Evolutionary conservation across 2,329 filamentous ascomycete species (phyloP).

Genomic region (Botrytis byssoidea): DNA sequence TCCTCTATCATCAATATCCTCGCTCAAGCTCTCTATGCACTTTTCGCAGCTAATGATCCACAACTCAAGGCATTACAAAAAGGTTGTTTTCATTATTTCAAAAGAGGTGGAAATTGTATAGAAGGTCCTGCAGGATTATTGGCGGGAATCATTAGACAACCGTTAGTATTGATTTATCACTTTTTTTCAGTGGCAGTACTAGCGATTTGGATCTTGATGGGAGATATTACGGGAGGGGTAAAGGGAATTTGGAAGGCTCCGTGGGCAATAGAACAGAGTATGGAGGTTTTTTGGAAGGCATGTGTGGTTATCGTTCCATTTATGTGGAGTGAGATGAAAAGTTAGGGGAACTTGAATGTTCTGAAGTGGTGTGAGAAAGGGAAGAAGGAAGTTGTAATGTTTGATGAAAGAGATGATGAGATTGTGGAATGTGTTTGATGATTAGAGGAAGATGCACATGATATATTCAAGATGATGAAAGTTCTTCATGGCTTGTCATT

Average conservation of each 20-base stretch:
- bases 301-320: slow-evolving; percentile 81
- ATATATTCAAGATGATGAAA: neutral
- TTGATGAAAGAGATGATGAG: neutral
- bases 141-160: slow-evolving; percentile 75
- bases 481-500: neutral
- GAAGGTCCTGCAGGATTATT: slow-evolving; percentile 80
- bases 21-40: slow-evolving; percentile 86
- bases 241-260: slow-evolving; percentile 58
- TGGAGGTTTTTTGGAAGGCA: slow-evolving; percentile 76
- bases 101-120: slow-evolving; percentile 66
- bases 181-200: slow-evolving; percentile 94
- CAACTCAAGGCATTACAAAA: slow-evolving; percentile 78
- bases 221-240: slow-evolving; percentile 49
- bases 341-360: slow-evolving; percentile 21
- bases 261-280: slow-evolving; percentile 60
- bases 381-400: neutral
- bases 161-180: slow-evolving; percentile 78
- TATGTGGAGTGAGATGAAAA: slow-evolving; percentile 64
- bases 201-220: slow-evolving; percentile 65
- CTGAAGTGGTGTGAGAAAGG: neutral
- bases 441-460: neutral
- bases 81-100: slow-evolving; percentile 93
- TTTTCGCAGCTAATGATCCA: slow-evolving; percentile 82
- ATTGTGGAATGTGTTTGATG: neutral
- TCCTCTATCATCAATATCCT: slow-evolving; percentile 94